Base-by-base conservation (phyloP, 129 eudicot genomes). In the Deinandra increscens region DNA sequence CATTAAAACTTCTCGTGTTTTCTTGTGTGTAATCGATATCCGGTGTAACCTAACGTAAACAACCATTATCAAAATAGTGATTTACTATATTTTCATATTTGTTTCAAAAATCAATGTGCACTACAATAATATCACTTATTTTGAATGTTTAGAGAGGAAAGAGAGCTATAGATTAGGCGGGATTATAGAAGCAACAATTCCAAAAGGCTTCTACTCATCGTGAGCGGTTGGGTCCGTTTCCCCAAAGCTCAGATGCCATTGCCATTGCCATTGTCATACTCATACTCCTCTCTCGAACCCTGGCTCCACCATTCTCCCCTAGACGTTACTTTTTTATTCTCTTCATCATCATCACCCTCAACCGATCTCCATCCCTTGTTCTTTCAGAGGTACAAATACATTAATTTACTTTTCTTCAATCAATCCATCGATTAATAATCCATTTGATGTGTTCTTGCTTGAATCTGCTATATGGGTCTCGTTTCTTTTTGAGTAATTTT, bases 151-250 rank as follows among this genome's bases (percentile, higher is more conserved):
- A 23, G 1, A 6, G 55, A 49, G 10, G 55, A 49, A 49, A 56
- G 39, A 56, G 39, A 58, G 64, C 64, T 58, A 58, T 19, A 51
- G 37, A 70, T 31, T 60, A 55, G 83, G 83, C 87, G 81, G 66
- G 46, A 36, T 75, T 71, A 33, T 41, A 45, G 87, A 78, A 63
- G 5, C 41, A 58, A 18, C 38, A 31, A 58, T 58, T 58, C 18
- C 39, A 58, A 2, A 60, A 37, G 26, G 10, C 36, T 46, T 73
- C 70, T 63, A 38, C 54, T n/a, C n/a, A n/a, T 20, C 22, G 59
- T 26, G 56, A 26, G 46, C 36, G 53, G 41, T 62, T 38, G 23
- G 70, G 73, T 56, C 59, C 17, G 49, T 41, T 66, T 66, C 51
- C 51, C 56, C 9, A 42, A 64, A 59, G 67, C 79, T 53, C 74